Base-by-base conservation (phyloP, 768 basidiomycete genomes). In the Antrodiella citrinella region DNA sequence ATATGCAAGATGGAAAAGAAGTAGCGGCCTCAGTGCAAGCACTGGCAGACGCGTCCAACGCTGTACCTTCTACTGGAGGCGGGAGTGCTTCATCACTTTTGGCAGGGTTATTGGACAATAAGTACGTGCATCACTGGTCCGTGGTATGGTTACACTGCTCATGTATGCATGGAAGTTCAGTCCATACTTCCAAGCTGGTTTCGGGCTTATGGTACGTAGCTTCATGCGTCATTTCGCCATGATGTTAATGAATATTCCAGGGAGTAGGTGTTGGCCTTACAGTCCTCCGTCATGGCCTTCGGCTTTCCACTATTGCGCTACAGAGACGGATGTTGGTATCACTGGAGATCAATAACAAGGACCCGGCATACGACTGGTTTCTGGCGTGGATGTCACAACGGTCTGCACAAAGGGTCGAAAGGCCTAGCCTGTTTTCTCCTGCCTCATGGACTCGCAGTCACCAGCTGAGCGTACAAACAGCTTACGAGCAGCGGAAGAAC, bases 111-210 rank as follows among this genome's bases (percentile, higher is more conserved):
- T 35, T 35, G 30, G 30, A 35, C 30, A 35, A 35, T 35, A 35
- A 35, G 30, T 35, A 35, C 30, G 30, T 35, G 30, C 7, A n/a
- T n/a, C n/a, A n/a, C n/a, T n/a, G n/a, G n/a, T n/a, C n/a, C n/a
- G n/a, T n/a, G n/a, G n/a, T n/a, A n/a, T n/a, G n/a, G n/a, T n/a
- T n/a, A n/a, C n/a, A n/a, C n/a, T n/a, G 15, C 30, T 35, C 7
- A 35, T 15, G 15, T 35, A 35, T 35, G 30, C 30, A 7, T 7
- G 7, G 30, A 49, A 57, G 59, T 49, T 62, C 59, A 99, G 96
- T 64, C 95, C 92, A 30, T 94, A 92, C 71, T 98, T 99, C 64
- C 91, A 95, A 64, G 96, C 95, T 44, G 95, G 96, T 22, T 97
- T 97, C 60, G 96, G 95, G 26, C 78, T 99, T 30, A 94, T 98